Percentiles rank a stretch among this genome's conserved stretches.
These are phyloP conservation scores for Exophiala aquamarina DNA, from an alignment of 2,329 filamentous ascomycete genomes.

Conservation along the genomic window DNA sequence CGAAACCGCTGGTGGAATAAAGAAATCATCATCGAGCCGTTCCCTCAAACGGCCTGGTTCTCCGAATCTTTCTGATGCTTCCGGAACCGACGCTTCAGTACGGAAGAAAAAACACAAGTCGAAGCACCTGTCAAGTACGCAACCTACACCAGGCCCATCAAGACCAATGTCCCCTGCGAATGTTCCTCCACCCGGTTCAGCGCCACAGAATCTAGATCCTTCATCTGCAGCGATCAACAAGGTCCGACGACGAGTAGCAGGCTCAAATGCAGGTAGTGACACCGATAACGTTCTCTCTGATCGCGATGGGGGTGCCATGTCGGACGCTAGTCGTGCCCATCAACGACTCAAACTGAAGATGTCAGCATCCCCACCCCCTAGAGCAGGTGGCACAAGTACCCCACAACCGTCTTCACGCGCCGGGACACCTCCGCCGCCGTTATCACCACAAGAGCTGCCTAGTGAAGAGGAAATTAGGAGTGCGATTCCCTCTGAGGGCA, in stretches of 20 bases:
- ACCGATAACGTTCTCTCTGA: constrained; percentile 21
- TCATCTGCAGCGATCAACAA: constrained; percentile 6
- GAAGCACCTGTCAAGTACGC: constrained; percentile 55
- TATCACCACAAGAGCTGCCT: constrained; percentile 34
- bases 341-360: constrained; percentile 23
- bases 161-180: constrained; percentile 27
- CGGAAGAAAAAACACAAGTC: constrained; percentile 70
- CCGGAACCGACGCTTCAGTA: constrained; percentile 77
- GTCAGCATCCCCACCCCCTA: constrained; percentile 31
- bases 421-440: constrained; percentile 53
- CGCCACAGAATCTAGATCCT: constrained; percentile 12
- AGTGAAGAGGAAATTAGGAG: constrained; percentile 48
- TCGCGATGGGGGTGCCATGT: constrained; percentile 25
- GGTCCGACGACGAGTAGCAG: constrained; percentile 12
- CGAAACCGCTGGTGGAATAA: constrained; percentile 33
- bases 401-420: constrained; percentile 54
- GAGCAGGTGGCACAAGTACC: constrained; percentile 12
- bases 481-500: constrained; percentile 46
- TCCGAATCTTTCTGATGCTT: constrained; percentile 84
- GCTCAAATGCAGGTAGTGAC: constrained; percentile 20
- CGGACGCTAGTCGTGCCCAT: constrained; percentile 19
- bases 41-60: constrained; percentile 81
- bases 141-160: constrained; percentile 44
- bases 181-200: constrained; percentile 15
- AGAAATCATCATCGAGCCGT: constrained; percentile 52